Evolutionary conservation across 176 grass and related monocot genomes (phyloP).

Genomic region (Rhynchospora tenuis): DNA sequence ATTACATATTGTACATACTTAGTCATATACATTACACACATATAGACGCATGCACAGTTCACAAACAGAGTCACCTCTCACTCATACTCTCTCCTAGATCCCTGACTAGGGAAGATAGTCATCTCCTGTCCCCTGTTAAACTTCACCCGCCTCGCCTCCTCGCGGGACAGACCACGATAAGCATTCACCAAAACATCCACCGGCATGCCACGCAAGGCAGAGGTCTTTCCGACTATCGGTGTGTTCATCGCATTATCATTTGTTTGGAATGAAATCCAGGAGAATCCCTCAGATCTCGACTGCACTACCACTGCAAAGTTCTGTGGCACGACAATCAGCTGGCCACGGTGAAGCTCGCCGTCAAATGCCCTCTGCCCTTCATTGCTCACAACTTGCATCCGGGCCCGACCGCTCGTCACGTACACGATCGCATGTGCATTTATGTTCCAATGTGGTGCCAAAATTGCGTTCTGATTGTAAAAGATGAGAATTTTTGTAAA

Average conservation of each 20-base stretch:
- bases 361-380: constrained; percentile 30
- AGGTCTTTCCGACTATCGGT: constrained; percentile 27
- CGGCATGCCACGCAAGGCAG: constrained; percentile 32
- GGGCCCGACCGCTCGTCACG: constrained; percentile 24
- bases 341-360: constrained; percentile 36
- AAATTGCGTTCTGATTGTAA: constrained; percentile 33
- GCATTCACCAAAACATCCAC: constrained; percentile 43
- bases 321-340: constrained; percentile 34
- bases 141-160: constrained; percentile 39
- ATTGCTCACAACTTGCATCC: constrained; percentile 33
- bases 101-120: constrained; percentile 31
- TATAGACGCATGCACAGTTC: background rate
- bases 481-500: background rate
- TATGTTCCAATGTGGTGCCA: constrained; percentile 49
- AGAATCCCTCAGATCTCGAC: constrained; percentile 21
- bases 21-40: background rate
- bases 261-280: constrained; percentile 49
- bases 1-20: background rate
- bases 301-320: constrained; percentile 22
- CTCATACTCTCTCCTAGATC: background rate
- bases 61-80: background rate
- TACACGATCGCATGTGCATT: constrained; percentile 36
- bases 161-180: constrained; percentile 25
- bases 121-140: constrained; percentile 33
- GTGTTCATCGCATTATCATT: constrained; percentile 36